Evolutionary conservation across 2,329 filamentous ascomycete genomes (phyloP).

Genomic region (Sporothrix pseudoabietina): DNA sequence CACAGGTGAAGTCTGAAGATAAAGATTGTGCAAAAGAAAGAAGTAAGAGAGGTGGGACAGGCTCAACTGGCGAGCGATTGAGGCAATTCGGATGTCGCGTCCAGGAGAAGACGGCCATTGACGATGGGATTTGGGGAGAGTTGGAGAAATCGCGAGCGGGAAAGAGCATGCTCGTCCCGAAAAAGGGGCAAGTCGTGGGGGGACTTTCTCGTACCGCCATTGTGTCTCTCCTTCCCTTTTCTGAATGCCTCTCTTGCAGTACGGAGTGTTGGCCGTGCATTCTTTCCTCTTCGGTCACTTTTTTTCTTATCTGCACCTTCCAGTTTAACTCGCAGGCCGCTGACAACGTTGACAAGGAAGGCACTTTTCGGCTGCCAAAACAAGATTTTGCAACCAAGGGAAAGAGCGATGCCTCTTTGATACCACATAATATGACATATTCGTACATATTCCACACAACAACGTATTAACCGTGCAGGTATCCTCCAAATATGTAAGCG

Average conservation of each 20-base stretch:
- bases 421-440: slow-evolving; percentile 19
- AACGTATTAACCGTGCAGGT: not conserved
- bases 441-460: not conserved
- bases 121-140: slow-evolving; percentile 12
- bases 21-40: not conserved
- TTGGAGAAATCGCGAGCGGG: not conserved
- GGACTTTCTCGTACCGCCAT: not conserved
- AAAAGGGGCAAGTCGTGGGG: not conserved
- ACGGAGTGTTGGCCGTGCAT: not conserved
- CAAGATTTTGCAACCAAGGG: slow-evolving; percentile 13
- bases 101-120: not conserved
- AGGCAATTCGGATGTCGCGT: slow-evolving; percentile 4
- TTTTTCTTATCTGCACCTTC: not conserved
- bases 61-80: not conserved
- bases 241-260: not conserved
- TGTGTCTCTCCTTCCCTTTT: not conserved
- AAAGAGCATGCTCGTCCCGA: not conserved
- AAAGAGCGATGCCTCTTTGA: slow-evolving; percentile 1
- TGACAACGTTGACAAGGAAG: not conserved
- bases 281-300: slow-evolving; percentile 5
- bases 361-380: slow-evolving; percentile 10
- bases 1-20: slow-evolving; percentile 9
- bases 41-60: not conserved
- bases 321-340: not conserved
- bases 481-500: no score